These are phyloP conservation scores for Guyanaporus albipodus DNA, from an alignment of 768 basidiomycete genomes.

Conservation along the genomic window DNA sequence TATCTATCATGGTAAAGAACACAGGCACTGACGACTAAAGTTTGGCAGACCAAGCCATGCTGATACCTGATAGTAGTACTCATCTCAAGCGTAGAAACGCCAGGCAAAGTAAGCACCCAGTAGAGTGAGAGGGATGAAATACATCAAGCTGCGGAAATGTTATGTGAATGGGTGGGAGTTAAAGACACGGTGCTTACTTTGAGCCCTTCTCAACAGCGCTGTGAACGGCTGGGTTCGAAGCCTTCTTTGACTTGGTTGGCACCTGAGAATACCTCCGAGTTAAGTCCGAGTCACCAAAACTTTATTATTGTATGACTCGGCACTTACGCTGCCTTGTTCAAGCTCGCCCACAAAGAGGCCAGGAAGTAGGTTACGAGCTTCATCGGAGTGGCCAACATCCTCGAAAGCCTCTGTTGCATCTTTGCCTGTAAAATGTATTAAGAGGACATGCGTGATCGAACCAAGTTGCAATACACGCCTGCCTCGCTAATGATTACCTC, in stretches of 20 bases:
- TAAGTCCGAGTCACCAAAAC: neutral
- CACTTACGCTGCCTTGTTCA: slow-evolving; percentile 61
- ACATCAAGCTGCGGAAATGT: slow-evolving; percentile 56
- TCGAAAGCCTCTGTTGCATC: slow-evolving; percentile 99
- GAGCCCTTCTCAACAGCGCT: slow-evolving; percentile 62
- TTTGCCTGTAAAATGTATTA: slow-evolving; percentile 54
- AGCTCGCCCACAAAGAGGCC: slow-evolving; percentile 81
- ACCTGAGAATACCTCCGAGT: slow-evolving; percentile 32
- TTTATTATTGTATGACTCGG: neutral
- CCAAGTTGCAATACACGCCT: slow-evolving; percentile 49
- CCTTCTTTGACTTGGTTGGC: slow-evolving; percentile 49
- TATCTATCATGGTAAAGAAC: slow-evolving; percentile 18
- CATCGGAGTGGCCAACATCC: slow-evolving; percentile 98
- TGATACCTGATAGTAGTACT: neutral
- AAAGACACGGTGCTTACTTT: slow-evolving; percentile 43
- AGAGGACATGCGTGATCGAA: neutral
- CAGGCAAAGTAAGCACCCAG: slow-evolving; percentile 87
- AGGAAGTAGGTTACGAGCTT: slow-evolving; percentile 82
- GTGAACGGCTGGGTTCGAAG: slow-evolving; percentile 36
- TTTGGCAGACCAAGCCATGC: slow-evolving; percentile 5
- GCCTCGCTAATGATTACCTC: slow-evolving; percentile 94
- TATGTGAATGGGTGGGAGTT: neutral
- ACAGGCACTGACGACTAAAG: slow-evolving; percentile 8
- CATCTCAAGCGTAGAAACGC: slow-evolving; percentile 56
- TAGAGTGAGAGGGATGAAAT: slow-evolving; percentile 76